Conservation (phyloP, 352 stramenopile species). For the Phytophthora sojae region DNA sequence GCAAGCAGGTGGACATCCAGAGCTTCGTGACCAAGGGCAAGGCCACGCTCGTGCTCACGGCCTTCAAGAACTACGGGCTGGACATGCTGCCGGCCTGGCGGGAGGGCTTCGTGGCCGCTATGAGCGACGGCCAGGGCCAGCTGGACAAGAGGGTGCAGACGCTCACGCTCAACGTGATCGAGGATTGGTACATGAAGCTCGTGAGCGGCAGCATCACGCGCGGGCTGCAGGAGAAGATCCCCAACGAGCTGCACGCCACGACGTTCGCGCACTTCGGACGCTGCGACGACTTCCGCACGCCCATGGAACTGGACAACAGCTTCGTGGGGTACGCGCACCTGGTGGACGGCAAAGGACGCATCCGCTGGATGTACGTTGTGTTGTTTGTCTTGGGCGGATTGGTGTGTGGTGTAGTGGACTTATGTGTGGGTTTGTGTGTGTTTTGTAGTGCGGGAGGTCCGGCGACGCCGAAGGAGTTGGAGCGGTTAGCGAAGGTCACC, state of each 20-base stretch:
- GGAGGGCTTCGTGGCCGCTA: constrained; percentile 62
- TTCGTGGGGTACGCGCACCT: constrained; percentile 89
- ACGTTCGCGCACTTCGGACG: constrained; percentile 81
- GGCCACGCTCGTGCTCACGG: constrained; percentile 79
- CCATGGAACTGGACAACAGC: constrained; percentile 85
- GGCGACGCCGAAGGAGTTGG: constrained; percentile 66
- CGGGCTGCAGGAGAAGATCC: constrained; percentile 64
- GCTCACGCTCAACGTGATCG: constrained; percentile 84
- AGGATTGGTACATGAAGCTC: constrained; percentile 92
- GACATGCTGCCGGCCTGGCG: constrained; percentile 84
- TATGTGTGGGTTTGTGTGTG: constrained; percentile 14
- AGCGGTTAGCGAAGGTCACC: constrained; percentile 68
- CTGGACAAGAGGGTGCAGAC: constrained; percentile 54
- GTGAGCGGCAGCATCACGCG: constrained; percentile 72
- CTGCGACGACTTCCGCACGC: constrained; percentile 83
- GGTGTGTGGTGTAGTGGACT: constrained; percentile 3
- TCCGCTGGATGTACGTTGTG: constrained; percentile 85
- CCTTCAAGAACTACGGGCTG: constrained; percentile 89
- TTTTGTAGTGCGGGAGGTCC: constrained; percentile 64
- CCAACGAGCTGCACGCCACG: constrained; percentile 50
- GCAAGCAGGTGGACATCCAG: constrained; percentile 60
- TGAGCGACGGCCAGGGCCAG: constrained; percentile 35
- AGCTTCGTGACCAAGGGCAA: constrained; percentile 57
- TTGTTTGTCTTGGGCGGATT: not conserved
- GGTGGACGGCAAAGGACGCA: constrained; percentile 79